phyloP scores from a whole-genome alignment of 1,284 basidiomycete genomes.

The Cerioporus squamosus region DNA sequence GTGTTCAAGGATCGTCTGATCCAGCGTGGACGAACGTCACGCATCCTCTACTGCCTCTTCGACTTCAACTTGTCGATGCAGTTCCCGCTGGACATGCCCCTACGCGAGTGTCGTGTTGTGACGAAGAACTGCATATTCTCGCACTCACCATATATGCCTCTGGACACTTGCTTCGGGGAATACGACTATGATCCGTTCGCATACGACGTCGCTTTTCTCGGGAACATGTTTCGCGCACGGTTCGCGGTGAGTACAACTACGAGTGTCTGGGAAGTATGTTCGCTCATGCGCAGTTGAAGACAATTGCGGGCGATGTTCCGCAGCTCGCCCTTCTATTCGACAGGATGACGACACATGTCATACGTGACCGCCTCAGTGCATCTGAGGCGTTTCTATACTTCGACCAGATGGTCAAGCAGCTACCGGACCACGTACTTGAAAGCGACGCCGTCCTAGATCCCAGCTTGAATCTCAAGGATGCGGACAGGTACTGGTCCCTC shows the following conservation, averaged over 20 bases:
- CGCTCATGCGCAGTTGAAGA: neutral
- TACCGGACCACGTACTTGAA: neutral
- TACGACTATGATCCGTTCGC: conserved; percentile 10
- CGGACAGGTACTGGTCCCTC: too few relatives aligned
- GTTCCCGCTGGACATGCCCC: neutral
- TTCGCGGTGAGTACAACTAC: neutral
- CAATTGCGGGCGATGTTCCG: neutral
- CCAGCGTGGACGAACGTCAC: neutral
- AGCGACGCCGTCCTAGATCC: neutral
- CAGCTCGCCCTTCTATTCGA: conserved; percentile 7
- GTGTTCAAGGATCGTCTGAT: neutral
- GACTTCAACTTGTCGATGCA: conserved; percentile 9
- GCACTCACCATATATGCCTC: neutral
- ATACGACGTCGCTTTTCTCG: conserved; percentile 11
- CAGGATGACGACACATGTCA: conserved; percentile 14
- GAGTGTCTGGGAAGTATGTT: neutral
- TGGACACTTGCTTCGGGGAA: neutral
- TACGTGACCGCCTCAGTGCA: conserved; percentile 5
- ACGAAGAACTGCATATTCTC: neutral
- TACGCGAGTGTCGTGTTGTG: neutral
- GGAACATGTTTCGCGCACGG: conserved; percentile 1
- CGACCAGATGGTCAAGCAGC: neutral
- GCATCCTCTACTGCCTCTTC: conserved; percentile 1
- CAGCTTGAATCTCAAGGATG: too few relatives aligned
- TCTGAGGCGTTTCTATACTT: conserved; percentile 1